Conservation (phyloP, 257 asterid genomes). For the Voacanga thouarsii region DNA sequence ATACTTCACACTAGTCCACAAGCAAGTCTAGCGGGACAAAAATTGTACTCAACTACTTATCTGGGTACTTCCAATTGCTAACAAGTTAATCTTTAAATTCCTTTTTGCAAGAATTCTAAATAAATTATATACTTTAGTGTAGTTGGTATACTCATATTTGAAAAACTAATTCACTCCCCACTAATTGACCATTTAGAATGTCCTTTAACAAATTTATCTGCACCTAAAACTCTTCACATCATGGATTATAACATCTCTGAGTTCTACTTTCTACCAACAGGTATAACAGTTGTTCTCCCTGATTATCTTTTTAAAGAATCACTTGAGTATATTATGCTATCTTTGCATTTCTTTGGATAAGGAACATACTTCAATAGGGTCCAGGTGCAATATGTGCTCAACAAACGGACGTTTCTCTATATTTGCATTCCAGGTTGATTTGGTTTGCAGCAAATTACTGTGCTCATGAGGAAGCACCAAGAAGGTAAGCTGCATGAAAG, state of each 20-base stretch:
- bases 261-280: background rate
- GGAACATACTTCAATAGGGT: conserved; percentile 74
- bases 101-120: background rate
- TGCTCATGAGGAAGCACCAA: conserved; percentile 72
- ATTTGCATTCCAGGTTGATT: conserved; percentile 88
- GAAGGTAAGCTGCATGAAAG: conserved; percentile 76
- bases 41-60: no score
- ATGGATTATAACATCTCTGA: background rate
- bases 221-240: background rate
- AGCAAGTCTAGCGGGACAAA: no score
- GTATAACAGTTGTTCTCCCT: background rate
- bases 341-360: background rate
- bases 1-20: no score
- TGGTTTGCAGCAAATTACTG: conserved; percentile 51
- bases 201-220: background rate
- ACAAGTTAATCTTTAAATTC: background rate
- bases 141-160: background rate
- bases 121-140: background rate
- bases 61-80: background rate
- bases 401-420: conserved; percentile 62
- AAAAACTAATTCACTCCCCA: background rate
- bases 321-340: background rate
- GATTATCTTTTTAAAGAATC: background rate
- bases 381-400: conserved; percentile 78
- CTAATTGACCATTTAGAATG: background rate